A percentile compares a stretch with the other conserved stretches of the same genome.
Conservation (phyloP, 2,329 filamentous ascomycete species). For the Sclerotinia spermophila region DNA sequence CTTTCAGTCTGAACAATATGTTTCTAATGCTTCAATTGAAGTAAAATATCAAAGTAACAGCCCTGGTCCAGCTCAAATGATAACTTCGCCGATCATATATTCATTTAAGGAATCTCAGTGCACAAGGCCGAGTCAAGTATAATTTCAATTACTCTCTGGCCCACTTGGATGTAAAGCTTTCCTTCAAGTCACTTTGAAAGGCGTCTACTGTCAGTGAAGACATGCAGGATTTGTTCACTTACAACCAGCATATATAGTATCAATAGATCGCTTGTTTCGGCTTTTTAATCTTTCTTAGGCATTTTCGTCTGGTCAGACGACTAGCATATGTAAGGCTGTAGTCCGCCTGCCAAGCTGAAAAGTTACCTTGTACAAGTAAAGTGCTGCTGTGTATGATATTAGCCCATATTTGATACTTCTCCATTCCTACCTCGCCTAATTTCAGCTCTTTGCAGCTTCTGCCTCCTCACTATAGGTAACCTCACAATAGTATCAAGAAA, state of each 20-base stretch:
- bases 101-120: neutral
- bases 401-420: neutral
- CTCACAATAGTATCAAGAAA: neutral
- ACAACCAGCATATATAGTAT: neutral
- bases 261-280: neutral
- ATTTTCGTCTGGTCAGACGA: neutral
- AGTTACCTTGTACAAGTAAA: neutral
- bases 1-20: neutral
- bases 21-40: neutral
- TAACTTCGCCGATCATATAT: neutral
- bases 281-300: neutral
- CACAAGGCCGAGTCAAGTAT: neutral
- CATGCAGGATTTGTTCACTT: neutral
- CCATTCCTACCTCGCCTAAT: no score
- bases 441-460: neutral
- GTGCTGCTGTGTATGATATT: neutral
- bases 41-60: neutral
- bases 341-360: neutral
- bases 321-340: neutral
- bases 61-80: neutral
- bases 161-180: neutral
- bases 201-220: neutral
- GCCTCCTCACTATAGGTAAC: no score
- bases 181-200: neutral
- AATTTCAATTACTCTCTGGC: neutral